These are phyloP conservation scores for Stenogyne calaminthoides DNA, from an alignment of 305 asterid species.

Conservation along the genomic window DNA sequence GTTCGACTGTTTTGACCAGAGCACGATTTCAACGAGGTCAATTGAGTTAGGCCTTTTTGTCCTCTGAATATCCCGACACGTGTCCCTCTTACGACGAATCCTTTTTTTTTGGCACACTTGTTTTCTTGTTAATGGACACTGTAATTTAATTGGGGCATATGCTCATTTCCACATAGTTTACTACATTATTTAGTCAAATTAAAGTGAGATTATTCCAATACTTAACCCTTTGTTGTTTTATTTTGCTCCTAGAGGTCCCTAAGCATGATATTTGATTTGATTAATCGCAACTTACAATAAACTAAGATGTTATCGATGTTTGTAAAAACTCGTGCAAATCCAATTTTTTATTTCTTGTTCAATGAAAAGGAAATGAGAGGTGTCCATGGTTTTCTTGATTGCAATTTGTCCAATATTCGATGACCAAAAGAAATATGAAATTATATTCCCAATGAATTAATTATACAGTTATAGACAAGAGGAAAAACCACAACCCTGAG, in stretches of 20 bases:
- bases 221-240: neutral
- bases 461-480: no score
- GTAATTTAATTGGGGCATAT: constrained; percentile 29
- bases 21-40: constrained; percentile 28
- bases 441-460: neutral
- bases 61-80: constrained; percentile 28
- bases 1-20: neutral
- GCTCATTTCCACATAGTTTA: constrained; percentile 25
- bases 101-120: neutral
- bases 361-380: no score
- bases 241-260: no score
- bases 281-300: neutral
- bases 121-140: neutral
- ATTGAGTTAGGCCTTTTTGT: constrained; percentile 9
- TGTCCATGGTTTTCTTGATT: no score
- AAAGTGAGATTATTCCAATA: neutral
- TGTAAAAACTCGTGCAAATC: constrained; percentile 31
- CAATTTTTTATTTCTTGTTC: neutral
- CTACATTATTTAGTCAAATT: neutral
- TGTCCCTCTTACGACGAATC: neutral
- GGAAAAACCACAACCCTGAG: neutral
- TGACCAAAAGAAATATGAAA: no score
- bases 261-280: no score
- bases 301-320: constrained; percentile 18
- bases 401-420: no score